A percentile compares a stretch with the other conserved stretches of the same genome.
Evolutionary conservation across 1,284 basidiomycete genomes (phyloP).

Genomic region (Lignosus rhinocerotis): DNA sequence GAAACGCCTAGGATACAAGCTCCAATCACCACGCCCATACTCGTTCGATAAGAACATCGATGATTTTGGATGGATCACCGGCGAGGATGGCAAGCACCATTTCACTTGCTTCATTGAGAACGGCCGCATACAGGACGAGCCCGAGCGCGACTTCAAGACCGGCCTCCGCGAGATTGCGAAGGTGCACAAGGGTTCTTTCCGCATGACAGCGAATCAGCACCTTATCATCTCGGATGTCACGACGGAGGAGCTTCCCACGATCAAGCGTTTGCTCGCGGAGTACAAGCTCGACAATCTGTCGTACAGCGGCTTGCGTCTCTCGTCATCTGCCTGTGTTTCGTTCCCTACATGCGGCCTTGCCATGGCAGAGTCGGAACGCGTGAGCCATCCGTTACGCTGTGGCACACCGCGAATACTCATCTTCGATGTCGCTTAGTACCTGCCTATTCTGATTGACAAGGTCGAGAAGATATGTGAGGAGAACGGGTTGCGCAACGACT

Average conservation of each 20-base stretch:
- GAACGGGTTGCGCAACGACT: slow-evolving; percentile 89
- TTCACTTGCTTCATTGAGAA: slow-evolving; percentile 98
- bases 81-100: slow-evolving; percentile 88
- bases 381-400: slow-evolving; percentile 38
- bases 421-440: slow-evolving; percentile 54
- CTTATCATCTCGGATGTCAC: slow-evolving; percentile 86
- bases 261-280: slow-evolving; percentile 81
- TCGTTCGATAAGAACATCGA: slow-evolving; percentile 91
- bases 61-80: slow-evolving; percentile 91
- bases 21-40: slow-evolving; percentile 77
- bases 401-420: background rate
- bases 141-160: slow-evolving; percentile 89
- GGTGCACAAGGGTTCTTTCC: slow-evolving; percentile 91
- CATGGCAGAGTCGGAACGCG: slow-evolving; percentile 93
- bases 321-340: slow-evolving; percentile 93
- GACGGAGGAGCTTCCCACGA: slow-evolving; percentile 69
- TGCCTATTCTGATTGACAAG: slow-evolving; percentile 94
- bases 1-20: slow-evolving; percentile 79
- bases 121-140: slow-evolving; percentile 93
- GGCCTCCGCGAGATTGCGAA: slow-evolving; percentile 92
- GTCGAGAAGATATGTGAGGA: slow-evolving; percentile 95
- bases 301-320: slow-evolving; percentile 80
- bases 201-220: slow-evolving; percentile 96
- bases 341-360: slow-evolving; percentile 97
- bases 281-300: slow-evolving; percentile 92